Evolutionary conservation across 441 rosid species (phyloP).

Genomic region (Populus hybrid): DNA sequence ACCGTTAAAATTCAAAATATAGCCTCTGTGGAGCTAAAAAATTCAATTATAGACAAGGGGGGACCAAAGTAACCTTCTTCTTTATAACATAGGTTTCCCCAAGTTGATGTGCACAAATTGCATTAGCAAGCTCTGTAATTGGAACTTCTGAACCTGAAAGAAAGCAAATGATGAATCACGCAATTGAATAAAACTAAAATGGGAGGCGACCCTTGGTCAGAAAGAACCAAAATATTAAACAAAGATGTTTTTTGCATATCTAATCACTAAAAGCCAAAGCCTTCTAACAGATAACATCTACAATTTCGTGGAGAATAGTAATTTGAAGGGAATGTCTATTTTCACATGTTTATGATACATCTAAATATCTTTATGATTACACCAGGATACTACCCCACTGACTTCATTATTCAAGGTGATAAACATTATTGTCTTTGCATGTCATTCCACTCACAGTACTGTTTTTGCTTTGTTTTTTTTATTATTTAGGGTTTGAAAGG

Average conservation of each 20-base stretch:
- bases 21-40: neutral
- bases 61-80: conserved; percentile 42
- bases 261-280: neutral
- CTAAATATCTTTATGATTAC: no score
- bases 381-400: no score
- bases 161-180: conserved; percentile 4
- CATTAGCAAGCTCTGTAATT: conserved; percentile 64
- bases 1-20: neutral
- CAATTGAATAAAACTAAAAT: conserved; percentile 1
- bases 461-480: neutral
- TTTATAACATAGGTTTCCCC: conserved; percentile 23
- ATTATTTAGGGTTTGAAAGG: neutral
- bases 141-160: conserved; percentile 68
- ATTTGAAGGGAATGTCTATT: no score
- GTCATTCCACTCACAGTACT: neutral
- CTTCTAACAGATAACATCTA: neutral
- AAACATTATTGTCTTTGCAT: no score
- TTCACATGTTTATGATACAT: no score
- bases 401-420: no score
- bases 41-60: neutral
- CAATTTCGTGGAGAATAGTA: neutral
- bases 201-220: neutral
- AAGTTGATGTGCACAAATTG: conserved; percentile 57
- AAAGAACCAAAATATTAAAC: neutral
- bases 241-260: neutral